Conservation (phyloP, 139 green algal species). For the Chlamydomonas incerta region DNA sequence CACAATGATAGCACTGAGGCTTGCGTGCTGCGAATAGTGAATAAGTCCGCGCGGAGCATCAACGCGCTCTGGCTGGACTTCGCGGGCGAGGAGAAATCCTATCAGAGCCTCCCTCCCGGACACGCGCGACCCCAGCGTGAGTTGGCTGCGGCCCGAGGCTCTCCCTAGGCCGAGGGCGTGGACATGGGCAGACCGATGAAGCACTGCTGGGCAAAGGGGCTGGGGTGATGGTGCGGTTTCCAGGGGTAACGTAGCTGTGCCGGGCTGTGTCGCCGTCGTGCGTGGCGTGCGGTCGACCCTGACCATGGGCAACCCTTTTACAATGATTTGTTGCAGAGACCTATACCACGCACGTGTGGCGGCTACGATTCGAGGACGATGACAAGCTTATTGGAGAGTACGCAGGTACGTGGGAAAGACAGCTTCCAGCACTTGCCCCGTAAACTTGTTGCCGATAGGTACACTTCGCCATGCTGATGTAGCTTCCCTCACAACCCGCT, state of each 20-base stretch:
- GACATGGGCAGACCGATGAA: too few relatives aligned
- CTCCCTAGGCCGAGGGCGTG: neutral
- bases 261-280: too few relatives aligned
- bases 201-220: too few relatives aligned
- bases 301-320: too few relatives aligned
- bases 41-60: slow-evolving; percentile 10
- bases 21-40: slow-evolving; percentile 26
- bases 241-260: too few relatives aligned
- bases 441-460: neutral
- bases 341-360: slow-evolving; percentile 64
- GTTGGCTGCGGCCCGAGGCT: neutral
- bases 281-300: too few relatives aligned
- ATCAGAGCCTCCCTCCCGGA: neutral
- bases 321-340: too few relatives aligned
- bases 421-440: too few relatives aligned
- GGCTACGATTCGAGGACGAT: slow-evolving; percentile 13
- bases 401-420: neutral
- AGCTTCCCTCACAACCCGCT: neutral
- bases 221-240: too few relatives aligned
- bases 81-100: slow-evolving; percentile 38
- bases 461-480: too few relatives aligned
- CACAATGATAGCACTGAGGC: slow-evolving; percentile 10
- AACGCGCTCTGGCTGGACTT: slow-evolving; percentile 59
- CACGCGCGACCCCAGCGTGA: slow-evolving; percentile 35
- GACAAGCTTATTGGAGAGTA: slow-evolving; percentile 1